Evolutionary conservation across 164 flowering plant species (phyloP).

Genomic region (Cinnamomum micranthum): DNA sequence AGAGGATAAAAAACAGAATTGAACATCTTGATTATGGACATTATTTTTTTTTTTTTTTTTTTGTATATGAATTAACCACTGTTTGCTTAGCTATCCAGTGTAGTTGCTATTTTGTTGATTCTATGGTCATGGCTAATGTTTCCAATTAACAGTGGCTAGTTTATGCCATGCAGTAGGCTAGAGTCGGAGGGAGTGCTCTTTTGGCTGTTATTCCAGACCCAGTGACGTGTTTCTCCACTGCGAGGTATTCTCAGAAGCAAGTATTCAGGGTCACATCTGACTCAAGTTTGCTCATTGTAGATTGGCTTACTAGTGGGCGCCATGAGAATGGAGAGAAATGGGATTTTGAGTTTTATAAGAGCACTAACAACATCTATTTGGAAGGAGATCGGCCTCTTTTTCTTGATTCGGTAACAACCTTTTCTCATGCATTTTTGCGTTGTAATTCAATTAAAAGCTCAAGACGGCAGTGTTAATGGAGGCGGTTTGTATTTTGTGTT

Average conservation of each 20-base stretch:
- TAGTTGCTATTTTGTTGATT: not conserved
- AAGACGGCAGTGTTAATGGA: not conserved
- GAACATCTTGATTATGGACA: not conserved
- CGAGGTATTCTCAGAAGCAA: constrained; percentile 84
- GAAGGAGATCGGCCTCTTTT: constrained; percentile 71
- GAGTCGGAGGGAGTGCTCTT: constrained; percentile 60
- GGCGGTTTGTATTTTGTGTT: not conserved
- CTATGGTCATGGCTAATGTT: not conserved
- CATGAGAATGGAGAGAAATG: constrained; percentile 93
- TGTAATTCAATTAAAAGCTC: not conserved
- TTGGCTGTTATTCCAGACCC: constrained; percentile 91
- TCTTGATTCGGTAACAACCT: constrained; percentile 72
- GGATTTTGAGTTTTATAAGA: constrained; percentile 74
- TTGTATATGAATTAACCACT: not conserved
- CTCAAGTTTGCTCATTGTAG: constrained; percentile 84
- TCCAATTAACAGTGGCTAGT: constrained; percentile 27
- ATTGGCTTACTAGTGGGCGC: constrained; percentile 99
- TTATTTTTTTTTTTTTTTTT: too few species aligned
- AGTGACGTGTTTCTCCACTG: constrained; percentile 90
- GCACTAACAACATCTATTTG: constrained; percentile 64
- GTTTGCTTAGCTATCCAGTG: not conserved
- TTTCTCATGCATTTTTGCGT: not conserved
- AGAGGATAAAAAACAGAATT: not conserved
- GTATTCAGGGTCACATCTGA: constrained; percentile 55
- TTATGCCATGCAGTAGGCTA: constrained; percentile 73